Evolutionary conservation across 345 rosid species (phyloP), one percentile per base, ranked within the genome.

Genomic region (Hevea brasiliensis): DNA sequence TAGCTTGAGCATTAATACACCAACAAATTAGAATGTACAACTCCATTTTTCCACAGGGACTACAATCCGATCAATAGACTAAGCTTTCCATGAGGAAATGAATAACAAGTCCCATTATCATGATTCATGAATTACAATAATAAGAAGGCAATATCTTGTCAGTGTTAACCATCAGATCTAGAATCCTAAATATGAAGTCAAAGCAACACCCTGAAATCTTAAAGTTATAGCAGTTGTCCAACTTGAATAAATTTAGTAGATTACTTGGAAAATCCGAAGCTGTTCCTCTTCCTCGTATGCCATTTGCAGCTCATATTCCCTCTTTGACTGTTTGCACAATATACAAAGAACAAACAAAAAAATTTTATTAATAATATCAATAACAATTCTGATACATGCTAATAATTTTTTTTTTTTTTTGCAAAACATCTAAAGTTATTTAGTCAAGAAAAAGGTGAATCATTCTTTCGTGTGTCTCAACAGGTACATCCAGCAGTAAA

Each of bases 201-300:
- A 56, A 26, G 40, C 12, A 67, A 15, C 17, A 29, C 32, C 23
- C 40, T 7, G n/a, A 40, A 32, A 26, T 61, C 55, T 42, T 32
- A 7, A 4, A 47, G 18, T 21, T 0, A 72, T 23, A 48, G 32
- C 3, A 42, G 26, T 56, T 40, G 45, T 29, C 11, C 8, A 23
- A 73, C 29, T 66, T 11, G 15, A 53, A 57, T 58, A 18, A 41
- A 40, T 26, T 12, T 26, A 55, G 61, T 35, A 67, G 41, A 72
- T 71, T 79, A 94, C 98, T 76, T 94, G 98, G 87, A 94, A 94
- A 85, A 82, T 88, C 71, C 81, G 85, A 26, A 94, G 89, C 79
- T 92, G 87, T 71, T 85, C 74, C 41, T 83, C 90, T 51, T 94
- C 98, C 75, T 86, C 92, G 72, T 89, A 81, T 65, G 95, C 97